Conservation (phyloP, 2,329 filamentous ascomycete genomes). For the Aspergillus brasiliensis region DNA sequence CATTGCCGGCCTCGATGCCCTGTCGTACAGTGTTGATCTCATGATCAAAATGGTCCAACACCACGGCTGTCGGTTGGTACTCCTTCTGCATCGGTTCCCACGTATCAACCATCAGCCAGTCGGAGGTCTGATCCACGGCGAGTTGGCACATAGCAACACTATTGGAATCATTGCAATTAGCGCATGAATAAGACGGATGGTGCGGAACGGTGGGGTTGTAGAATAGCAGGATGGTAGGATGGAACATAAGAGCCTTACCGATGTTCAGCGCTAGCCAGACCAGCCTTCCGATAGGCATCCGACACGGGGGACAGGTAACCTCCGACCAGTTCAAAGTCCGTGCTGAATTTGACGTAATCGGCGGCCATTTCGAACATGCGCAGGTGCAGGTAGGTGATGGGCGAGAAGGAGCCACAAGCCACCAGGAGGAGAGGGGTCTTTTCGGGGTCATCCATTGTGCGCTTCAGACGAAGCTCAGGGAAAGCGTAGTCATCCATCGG, state of each 20-base stretch:
- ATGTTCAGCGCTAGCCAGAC: constrained; percentile 72
- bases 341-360: constrained; percentile 75
- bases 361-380: constrained; percentile 88
- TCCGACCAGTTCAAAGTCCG: constrained; percentile 80
- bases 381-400: constrained; percentile 60
- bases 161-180: constrained; percentile 7
- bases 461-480: constrained; percentile 48
- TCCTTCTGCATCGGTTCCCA: constrained; percentile 85
- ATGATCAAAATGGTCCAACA: constrained; percentile 86
- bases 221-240: neutral
- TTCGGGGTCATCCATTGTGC: constrained; percentile 49
- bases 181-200: neutral
- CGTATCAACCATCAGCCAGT: constrained; percentile 83
- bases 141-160: constrained; percentile 83
- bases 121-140: constrained; percentile 70
- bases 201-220: neutral
- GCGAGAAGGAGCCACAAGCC: constrained; percentile 66
- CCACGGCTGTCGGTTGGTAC: constrained; percentile 85
- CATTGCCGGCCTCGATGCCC: constrained; percentile 70
- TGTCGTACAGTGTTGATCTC: constrained; percentile 81
- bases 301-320: constrained; percentile 81
- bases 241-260: constrained; percentile 45
- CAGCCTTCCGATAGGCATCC: constrained; percentile 77
- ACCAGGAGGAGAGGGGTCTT: constrained; percentile 52
- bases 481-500: constrained; percentile 47